phyloP scores from a whole-genome alignment of 2,329 filamentous ascomycete genomes.

The Rugonectria rugulosa region DNA sequence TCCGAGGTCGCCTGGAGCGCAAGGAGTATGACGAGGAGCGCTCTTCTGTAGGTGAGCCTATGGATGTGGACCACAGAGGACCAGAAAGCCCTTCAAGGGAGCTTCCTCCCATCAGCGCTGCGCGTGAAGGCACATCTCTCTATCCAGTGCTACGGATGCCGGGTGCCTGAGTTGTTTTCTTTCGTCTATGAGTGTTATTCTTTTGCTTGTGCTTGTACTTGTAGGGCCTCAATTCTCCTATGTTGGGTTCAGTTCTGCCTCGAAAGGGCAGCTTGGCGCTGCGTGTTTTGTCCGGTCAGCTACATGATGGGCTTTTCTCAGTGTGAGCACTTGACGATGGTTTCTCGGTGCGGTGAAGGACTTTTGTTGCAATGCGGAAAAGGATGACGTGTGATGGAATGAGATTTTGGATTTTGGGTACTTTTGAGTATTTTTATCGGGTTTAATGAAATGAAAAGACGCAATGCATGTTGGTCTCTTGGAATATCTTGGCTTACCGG shows the following conservation, averaged over 20 bases:
- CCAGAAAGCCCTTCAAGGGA: slow-evolving; percentile 37
- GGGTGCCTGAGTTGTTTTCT: slow-evolving; percentile 36
- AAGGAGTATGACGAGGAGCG: slow-evolving; percentile 56
- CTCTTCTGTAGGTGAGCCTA: slow-evolving; percentile 40
- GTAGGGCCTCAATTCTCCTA: slow-evolving; percentile 31
- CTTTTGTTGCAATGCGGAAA: background rate
- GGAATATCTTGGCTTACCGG: too few species aligned
- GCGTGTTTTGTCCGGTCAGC: background rate
- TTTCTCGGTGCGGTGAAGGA: background rate
- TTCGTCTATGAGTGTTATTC: slow-evolving; percentile 10
- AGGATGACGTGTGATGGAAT: background rate
- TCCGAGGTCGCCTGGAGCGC: slow-evolving; percentile 64
- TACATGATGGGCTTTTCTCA: background rate
- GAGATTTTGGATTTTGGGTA: background rate
- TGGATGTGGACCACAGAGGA: slow-evolving; percentile 49
- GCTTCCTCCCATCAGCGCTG: slow-evolving; percentile 26
- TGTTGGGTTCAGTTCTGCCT: slow-evolving; percentile 1
- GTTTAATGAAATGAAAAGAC: background rate
- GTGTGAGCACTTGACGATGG: background rate
- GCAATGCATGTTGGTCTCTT: background rate
- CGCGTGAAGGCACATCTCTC: slow-evolving; percentile 45
- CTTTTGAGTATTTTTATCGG: background rate
- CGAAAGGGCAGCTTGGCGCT: background rate
- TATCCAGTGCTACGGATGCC: slow-evolving; percentile 52
- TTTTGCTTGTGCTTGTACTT: slow-evolving; percentile 31